Conservation (phyloP, 805 yeast genomes). For the Starmerella apicola region DNA sequence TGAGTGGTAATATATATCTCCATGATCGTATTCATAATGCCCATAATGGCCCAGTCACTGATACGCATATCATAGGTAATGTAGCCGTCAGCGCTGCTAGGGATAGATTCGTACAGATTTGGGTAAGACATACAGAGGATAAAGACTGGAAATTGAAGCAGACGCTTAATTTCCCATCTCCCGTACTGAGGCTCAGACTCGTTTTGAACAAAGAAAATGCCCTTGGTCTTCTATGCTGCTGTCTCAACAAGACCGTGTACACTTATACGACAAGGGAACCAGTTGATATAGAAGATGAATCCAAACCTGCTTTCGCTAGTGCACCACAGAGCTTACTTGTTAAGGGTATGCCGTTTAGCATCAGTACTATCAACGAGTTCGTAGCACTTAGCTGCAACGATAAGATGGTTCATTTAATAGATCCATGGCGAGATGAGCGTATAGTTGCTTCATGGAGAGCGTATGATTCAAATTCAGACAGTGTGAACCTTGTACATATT, state of each 20-base stretch:
- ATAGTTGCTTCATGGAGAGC: slow-evolving; percentile 10
- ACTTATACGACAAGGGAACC: slow-evolving; percentile 33
- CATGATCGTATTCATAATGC: slow-evolving; percentile 9
- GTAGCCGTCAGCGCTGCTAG: slow-evolving; percentile 11
- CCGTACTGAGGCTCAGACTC: slow-evolving; percentile 20
- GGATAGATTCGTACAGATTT: slow-evolving; percentile 21
- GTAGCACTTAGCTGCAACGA: slow-evolving; percentile 18
- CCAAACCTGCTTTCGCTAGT: slow-evolving; percentile 3
- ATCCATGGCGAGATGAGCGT: slow-evolving; percentile 11
- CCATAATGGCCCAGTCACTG: slow-evolving; percentile 20
- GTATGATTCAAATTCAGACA: slow-evolving; percentile 13
- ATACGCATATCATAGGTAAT: slow-evolving; percentile 5
- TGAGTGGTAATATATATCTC: slow-evolving; percentile 10
- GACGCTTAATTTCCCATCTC: slow-evolving; percentile 31
- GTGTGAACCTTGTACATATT: slow-evolving; percentile 13
- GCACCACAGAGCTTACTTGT: slow-evolving; percentile 39
- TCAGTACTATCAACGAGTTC: slow-evolving; percentile 20
- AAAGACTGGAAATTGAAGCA: slow-evolving; percentile 42
- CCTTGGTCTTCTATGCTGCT: slow-evolving; percentile 32
- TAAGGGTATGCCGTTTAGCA: slow-evolving; percentile 39
- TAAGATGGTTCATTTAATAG: slow-evolving; percentile 12
- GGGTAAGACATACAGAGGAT: slow-evolving; percentile 4
- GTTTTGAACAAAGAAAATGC: slow-evolving; percentile 22
- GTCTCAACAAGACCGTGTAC: slow-evolving; percentile 50
- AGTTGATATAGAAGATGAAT: slow-evolving; percentile 8